Conservation (phyloP, 495 filamentous ascomycete genomes). For the Podospora bellae-mahoneyi region DNA sequence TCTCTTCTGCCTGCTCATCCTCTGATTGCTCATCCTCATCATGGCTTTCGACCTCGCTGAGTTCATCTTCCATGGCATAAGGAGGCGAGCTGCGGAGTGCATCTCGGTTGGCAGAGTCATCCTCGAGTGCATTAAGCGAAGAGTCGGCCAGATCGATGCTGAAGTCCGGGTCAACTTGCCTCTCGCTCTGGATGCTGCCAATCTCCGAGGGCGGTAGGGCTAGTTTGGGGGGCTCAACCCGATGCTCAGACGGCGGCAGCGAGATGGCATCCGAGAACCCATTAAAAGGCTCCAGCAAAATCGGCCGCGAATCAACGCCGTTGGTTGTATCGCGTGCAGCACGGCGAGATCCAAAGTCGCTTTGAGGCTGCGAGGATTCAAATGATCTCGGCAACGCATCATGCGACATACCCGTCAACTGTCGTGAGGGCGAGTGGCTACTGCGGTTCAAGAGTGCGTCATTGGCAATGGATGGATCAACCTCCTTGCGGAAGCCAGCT, state of each 20-base stretch:
- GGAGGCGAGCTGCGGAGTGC: not conserved
- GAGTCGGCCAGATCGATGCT: constrained; percentile 29
- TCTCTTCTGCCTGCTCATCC: not conserved
- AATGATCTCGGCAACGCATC: constrained; percentile 8
- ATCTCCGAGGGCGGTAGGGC: constrained; percentile 29
- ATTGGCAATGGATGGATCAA: constrained; percentile 21
- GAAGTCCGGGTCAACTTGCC: constrained; percentile 39
- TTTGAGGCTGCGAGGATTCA: constrained; percentile 2
- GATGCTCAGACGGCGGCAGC: constrained; percentile 7
- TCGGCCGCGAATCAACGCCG: constrained; percentile 27
- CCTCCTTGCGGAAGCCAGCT: constrained; percentile 26
- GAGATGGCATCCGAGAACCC: constrained; percentile 27
- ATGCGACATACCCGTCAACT: constrained; percentile 27
- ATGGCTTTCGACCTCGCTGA: not conserved
- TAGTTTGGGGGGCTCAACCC: constrained; percentile 19
- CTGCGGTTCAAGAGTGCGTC: constrained; percentile 17
- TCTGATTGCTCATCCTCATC: not conserved
- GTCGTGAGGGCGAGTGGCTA: constrained; percentile 30
- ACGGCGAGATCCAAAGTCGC: not conserved
- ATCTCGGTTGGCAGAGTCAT: not conserved
- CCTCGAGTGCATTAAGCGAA: constrained; percentile 20
- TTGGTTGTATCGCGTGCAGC: constrained; percentile 11
- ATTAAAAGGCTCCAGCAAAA: constrained; percentile 30
- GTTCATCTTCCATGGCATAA: not conserved
- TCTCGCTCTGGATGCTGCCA: constrained; percentile 37